These are phyloP conservation scores for Cucumis melo DNA, from an alignment of 306 rosid species.

Conservation along the genomic window DNA sequence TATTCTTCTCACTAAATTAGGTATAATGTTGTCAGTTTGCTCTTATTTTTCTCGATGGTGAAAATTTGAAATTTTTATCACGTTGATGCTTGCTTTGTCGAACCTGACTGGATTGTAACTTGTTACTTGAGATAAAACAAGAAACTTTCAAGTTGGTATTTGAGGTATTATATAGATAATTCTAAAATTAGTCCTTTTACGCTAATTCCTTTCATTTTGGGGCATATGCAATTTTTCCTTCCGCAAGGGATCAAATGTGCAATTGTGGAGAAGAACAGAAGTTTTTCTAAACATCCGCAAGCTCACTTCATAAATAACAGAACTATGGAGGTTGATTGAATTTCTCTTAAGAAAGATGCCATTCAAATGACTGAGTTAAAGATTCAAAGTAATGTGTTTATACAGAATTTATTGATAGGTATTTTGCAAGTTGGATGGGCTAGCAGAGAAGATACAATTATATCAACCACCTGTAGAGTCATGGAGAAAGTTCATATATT, in stretches of 20 bases:
- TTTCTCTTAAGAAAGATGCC: neutral
- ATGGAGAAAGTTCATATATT: constrained; percentile 90
- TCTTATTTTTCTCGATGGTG: neutral
- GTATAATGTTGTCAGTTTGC: constrained; percentile 17
- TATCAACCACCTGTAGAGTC: constrained; percentile 84
- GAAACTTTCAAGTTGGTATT: neutral
- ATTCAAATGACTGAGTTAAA: neutral
- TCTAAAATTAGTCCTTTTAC: neutral
- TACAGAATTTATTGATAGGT: constrained; percentile 33
- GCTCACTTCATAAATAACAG: constrained; percentile 93
- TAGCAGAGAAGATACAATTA: constrained; percentile 77
- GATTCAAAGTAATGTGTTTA: constrained; percentile 7
- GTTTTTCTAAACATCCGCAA: constrained; percentile 64
- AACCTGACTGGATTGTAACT: too few relatives aligned
- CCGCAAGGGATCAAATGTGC: constrained; percentile 62
- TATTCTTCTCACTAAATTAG: constrained; percentile 66
- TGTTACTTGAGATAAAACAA: too few relatives aligned
- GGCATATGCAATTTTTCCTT: neutral
- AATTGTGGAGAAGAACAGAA: constrained; percentile 49
- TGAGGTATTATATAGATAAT: neutral
- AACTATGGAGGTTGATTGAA: constrained; percentile 80
- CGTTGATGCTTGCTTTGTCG: neutral
- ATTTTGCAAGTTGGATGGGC: constrained; percentile 75
- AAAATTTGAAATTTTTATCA: neutral
- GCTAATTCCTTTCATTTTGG: neutral